A percentile compares a stretch with the other conserved stretches of the same genome.
Evolutionary conservation across 345 rosid species (phyloP).

Genomic region (Nephelium lappaceum): DNA sequence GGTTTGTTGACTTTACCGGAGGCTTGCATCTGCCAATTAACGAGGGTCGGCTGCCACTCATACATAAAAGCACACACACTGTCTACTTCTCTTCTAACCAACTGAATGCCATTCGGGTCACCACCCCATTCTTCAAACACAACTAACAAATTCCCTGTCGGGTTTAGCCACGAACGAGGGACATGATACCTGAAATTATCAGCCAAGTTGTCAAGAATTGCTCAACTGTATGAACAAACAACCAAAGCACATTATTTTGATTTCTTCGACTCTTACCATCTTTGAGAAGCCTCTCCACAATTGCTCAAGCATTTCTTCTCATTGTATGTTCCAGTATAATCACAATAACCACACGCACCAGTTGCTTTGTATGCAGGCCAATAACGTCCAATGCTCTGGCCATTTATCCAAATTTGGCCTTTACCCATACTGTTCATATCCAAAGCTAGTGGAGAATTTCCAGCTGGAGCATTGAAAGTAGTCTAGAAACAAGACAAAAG

Average conservation of each 20-base stretch:
- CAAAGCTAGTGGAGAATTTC: slow-evolving; percentile 79
- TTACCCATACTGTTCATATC: slow-evolving; percentile 98
- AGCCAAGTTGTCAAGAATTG: slow-evolving; percentile 8
- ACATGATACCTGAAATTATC: slow-evolving; percentile 72
- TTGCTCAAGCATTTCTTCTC: slow-evolving; percentile 82
- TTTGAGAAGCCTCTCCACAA: slow-evolving; percentile 96
- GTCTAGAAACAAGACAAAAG: slow-evolving; percentile 52
- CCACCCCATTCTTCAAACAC: slow-evolving; percentile 99
- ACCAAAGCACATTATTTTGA: background rate
- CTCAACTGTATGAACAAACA: slow-evolving; percentile 2
- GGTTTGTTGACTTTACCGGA: slow-evolving; percentile 85
- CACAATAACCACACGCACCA: slow-evolving; percentile 68
- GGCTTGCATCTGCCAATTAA: slow-evolving; percentile 79
- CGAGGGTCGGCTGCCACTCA: slow-evolving; percentile 95
- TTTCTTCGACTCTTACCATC: slow-evolving; percentile 55
- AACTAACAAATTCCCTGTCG: slow-evolving; percentile 83
- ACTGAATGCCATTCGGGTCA: slow-evolving; percentile 77
- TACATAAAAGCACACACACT: slow-evolving; percentile 85
- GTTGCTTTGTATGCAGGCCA: slow-evolving; percentile 95
- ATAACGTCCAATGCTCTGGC: slow-evolving; percentile 83
- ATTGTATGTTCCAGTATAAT: slow-evolving; percentile 65
- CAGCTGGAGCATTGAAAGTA: slow-evolving; percentile 84
- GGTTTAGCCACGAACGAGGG: slow-evolving; percentile 91
- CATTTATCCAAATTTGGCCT: slow-evolving; percentile 97
- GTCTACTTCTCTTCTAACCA: slow-evolving; percentile 85